Base-by-base conservation (phyloP, 73 alveolate species). In the Symbiodinium pilosum region DNA sequence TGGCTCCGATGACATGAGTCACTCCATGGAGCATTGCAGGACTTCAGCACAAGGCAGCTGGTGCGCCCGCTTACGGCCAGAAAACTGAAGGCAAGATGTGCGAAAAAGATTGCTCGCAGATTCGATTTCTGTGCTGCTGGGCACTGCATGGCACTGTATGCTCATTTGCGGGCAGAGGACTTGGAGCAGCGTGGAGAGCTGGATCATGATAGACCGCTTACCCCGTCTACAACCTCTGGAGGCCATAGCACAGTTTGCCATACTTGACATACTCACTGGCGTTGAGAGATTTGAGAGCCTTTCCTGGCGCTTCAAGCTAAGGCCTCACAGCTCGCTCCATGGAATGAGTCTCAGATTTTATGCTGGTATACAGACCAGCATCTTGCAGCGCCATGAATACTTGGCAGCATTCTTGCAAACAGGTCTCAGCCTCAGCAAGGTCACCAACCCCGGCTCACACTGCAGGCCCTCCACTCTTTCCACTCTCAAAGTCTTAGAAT, bases 11-110 rank as follows among this genome's bases (percentile, higher is more conserved):
- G n/a, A n/a, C n/a, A n/a, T n/a, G n/a, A n/a, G n/a, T n/a, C n/a
- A n/a, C n/a, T n/a, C n/a, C n/a, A n/a, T n/a, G n/a, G n/a, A n/a
- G n/a, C n/a, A 38, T 64, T 32, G 81, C 94, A 87, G 94, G 94
- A 87, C 21, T 89, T 89, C 95, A 89, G 75, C 51, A 89, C 95
- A 21, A 59, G 52, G 32, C 86, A 81, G 42, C n/a, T 89, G 30
- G 95, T 68, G 8, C 95, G 95, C n/a, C 95, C 95, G 4, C 47
- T 89, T 30, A 89, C 95, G 30, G 95, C 95, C 18, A 30, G 95
- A 32, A 89, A 89, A 34, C 73, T 89, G 86, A 89, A 89, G 95
- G 95, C 54, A 38, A n/a, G n/a, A n/a, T n/a, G n/a, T n/a, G n/a
- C n/a, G n/a, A n/a, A n/a, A n/a, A n/a, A n/a, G n/a, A n/a, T n/a